These are phyloP conservation scores for Cladophialophora yegresii DNA, from an alignment of 2,329 filamentous ascomycete genomes.

Conservation along the genomic window DNA sequence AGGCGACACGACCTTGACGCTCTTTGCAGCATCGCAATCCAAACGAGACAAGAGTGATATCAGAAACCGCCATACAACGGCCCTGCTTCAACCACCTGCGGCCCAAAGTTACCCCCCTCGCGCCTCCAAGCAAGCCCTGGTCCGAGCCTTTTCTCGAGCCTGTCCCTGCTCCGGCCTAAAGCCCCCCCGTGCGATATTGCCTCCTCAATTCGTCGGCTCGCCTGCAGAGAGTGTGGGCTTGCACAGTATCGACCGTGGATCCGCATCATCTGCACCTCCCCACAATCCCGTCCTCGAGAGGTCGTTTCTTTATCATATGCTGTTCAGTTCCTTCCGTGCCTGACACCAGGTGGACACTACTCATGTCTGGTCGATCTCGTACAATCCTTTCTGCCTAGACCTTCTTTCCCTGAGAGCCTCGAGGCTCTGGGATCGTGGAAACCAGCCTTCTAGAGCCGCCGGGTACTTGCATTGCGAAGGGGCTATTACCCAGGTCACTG, in stretches of 20 bases:
- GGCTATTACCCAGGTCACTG: slow-evolving; percentile 3
- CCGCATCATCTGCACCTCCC: slow-evolving; percentile 20
- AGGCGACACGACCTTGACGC: slow-evolving; percentile 1
- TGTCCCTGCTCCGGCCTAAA: slow-evolving; percentile 20
- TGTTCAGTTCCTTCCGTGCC: slow-evolving; percentile 19
- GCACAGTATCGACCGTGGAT: slow-evolving; percentile 16
- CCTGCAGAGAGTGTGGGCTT: slow-evolving; percentile 20
- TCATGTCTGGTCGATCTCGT: slow-evolving; percentile 6
- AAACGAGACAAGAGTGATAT: slow-evolving; percentile 16
- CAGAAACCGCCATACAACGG: slow-evolving; percentile 15
- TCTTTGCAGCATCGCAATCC: slow-evolving; percentile 12
- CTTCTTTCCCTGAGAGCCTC: slow-evolving; percentile 12
- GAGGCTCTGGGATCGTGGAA: slow-evolving; percentile 14
- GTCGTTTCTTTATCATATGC: slow-evolving; percentile 29
- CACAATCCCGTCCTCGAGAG: slow-evolving; percentile 22
- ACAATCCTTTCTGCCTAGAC: slow-evolving; percentile 8
- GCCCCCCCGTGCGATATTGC: slow-evolving; percentile 18
- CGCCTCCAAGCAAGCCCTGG: slow-evolving; percentile 24
- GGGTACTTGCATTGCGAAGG: slow-evolving; percentile 30
- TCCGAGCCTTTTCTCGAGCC: slow-evolving; percentile 15
- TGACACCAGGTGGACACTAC: slow-evolving; percentile 15
- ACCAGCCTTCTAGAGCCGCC: slow-evolving; percentile 18
- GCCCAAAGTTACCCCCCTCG: slow-evolving; percentile 24
- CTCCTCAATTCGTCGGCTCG: slow-evolving; percentile 24
- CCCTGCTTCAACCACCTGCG: slow-evolving; percentile 25